phyloP scores from a whole-genome alignment of 495 filamentous ascomycete species.

The Hypomontagnella monticulosa region DNA sequence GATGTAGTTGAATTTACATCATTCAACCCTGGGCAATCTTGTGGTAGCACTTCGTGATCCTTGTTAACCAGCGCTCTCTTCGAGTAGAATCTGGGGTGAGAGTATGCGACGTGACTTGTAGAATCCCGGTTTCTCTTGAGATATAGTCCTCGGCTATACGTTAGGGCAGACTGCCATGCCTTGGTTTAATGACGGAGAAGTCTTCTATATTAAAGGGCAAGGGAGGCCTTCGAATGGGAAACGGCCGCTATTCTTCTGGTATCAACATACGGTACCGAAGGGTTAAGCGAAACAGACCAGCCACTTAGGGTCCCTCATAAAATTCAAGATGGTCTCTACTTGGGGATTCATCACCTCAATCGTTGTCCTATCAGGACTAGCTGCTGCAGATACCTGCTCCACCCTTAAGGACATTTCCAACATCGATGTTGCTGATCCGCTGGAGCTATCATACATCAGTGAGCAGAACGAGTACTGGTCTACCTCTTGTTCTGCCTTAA shows the following conservation, averaged over 20 bases:
- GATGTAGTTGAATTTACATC: background rate
- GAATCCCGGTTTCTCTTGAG: conserved; percentile 3
- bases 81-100: conserved; percentile 20
- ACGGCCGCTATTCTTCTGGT: background rate
- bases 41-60: conserved; percentile 10
- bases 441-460: conserved; percentile 44
- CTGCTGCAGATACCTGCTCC: conserved; percentile 49
- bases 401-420: conserved; percentile 42
- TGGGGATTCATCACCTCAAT: conserved; percentile 24
- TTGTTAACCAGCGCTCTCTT: conserved; percentile 12
- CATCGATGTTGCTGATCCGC: conserved; percentile 46
- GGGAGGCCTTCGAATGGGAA: background rate
- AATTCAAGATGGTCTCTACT: conserved; percentile 29
- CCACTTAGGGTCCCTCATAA: background rate
- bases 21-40: conserved; percentile 10
- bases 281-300: background rate
- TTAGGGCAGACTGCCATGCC: conserved; percentile 2
- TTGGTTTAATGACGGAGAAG: background rate
- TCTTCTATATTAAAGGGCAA: conserved; percentile 26
- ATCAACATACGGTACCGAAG: background rate
- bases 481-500: conserved; percentile 52
- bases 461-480: conserved; percentile 62
- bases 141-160: conserved; percentile 1
- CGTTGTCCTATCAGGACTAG: conserved; percentile 26
- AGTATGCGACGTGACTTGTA: conserved; percentile 23